These are phyloP conservation scores for Cupressus sempervirens DNA, from an alignment of 75 land plant genomes.

Conservation along the genomic window DNA sequence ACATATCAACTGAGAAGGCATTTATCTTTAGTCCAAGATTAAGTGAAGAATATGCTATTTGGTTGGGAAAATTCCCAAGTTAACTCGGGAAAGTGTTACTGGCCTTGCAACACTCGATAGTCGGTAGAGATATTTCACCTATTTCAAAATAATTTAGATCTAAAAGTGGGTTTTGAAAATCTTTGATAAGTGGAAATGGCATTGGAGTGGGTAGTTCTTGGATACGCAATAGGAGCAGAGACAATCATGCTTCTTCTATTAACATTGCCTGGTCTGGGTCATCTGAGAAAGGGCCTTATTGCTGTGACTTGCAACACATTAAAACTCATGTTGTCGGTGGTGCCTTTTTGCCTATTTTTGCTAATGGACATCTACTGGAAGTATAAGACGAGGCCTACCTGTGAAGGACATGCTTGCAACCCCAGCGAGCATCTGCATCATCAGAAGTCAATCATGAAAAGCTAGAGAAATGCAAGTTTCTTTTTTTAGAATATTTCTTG, in stretches of 20 bases:
- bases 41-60: constrained; percentile 80
- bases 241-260: too few relatives aligned
- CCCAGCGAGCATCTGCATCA: constrained; percentile 59
- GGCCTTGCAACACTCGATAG: too few relatives aligned
- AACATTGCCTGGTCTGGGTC: too few relatives aligned
- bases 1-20: constrained; percentile 61
- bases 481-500: too few relatives aligned
- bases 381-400: constrained; percentile 72
- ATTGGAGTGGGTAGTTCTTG: too few relatives aligned
- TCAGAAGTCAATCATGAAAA: constrained; percentile 69
- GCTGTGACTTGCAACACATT: constrained; percentile 67
- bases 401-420: constrained; percentile 38
- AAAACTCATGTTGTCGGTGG: constrained; percentile 74
- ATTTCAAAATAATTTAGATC: too few relatives aligned
- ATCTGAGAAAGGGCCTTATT: constrained; percentile 72
- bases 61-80: constrained; percentile 84
- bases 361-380: constrained; percentile 93
- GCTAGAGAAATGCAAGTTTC: constrained; percentile 73
- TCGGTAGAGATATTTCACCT: too few relatives aligned
- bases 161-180: neutral
- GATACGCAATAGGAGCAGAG: too few relatives aligned
- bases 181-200: constrained; percentile 18
- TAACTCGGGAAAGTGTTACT: too few relatives aligned
- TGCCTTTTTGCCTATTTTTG: constrained; percentile 83
- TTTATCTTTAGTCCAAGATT: constrained; percentile 77